A percentile compares a stretch with the other conserved stretches of the same genome.
Evolutionary conservation across 495 filamentous ascomycete genomes (phyloP).

Genomic region (Lasiosphaeriaceae sp.): DNA sequence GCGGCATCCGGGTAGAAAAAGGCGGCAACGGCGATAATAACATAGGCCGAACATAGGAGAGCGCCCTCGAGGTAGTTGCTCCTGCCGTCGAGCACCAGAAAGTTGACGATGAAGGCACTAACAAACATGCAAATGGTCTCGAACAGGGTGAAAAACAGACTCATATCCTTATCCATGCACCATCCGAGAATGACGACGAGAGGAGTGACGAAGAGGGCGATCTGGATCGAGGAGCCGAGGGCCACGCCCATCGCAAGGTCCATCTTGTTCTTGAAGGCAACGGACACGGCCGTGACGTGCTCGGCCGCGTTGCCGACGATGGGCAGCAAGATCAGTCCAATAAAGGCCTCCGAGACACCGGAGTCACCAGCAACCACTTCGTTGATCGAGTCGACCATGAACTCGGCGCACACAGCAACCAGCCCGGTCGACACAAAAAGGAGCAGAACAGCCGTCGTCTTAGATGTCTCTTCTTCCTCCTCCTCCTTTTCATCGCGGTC

Average conservation of each 20-base stretch:
- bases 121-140: constrained; percentile 79
- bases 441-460: constrained; percentile 64
- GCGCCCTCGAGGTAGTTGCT: constrained; percentile 81
- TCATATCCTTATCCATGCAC: constrained; percentile 72
- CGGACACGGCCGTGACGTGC: constrained; percentile 80
- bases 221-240: constrained; percentile 76
- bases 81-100: constrained; percentile 72
- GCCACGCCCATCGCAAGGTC: constrained; percentile 81
- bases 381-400: constrained; percentile 72
- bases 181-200: constrained; percentile 76
- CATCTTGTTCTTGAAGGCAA: constrained; percentile 86
- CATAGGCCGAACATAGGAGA: constrained; percentile 69
- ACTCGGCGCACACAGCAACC: constrained; percentile 79
- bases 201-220: constrained; percentile 79
- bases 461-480: constrained; percentile 50
- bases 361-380: constrained; percentile 56
- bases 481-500: constrained; percentile 21
- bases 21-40: constrained; percentile 59
- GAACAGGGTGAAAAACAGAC: constrained; percentile 79
- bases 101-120: constrained; percentile 77
- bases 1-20: constrained; percentile 57
- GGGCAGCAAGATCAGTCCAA: constrained; percentile 81
- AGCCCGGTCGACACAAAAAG: constrained; percentile 71
- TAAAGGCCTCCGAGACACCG: constrained; percentile 65
- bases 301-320: constrained; percentile 87